These are phyloP conservation scores for Neofusicoccum sp. DNA, from an alignment of 2,329 filamentous ascomycete species.

Conservation along the genomic window DNA sequence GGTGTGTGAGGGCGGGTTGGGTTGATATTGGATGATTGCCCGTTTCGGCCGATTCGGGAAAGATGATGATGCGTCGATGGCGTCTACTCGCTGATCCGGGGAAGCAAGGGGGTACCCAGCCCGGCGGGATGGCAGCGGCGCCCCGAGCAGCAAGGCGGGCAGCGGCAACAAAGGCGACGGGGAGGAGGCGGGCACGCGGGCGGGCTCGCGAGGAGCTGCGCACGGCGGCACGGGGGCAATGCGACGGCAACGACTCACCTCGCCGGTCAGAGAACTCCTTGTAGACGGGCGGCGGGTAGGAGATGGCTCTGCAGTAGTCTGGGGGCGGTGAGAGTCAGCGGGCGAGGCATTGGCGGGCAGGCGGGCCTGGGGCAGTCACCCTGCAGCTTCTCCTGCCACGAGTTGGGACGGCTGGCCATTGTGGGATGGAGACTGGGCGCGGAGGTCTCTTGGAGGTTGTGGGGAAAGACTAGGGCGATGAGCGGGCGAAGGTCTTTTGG, in stretches of 20 bases:
- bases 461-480: constrained; percentile 8
- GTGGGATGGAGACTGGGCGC: background rate
- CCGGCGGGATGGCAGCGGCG: constrained; percentile 3
- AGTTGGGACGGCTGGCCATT: constrained; percentile 22
- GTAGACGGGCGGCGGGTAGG: constrained; percentile 33
- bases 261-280: constrained; percentile 42
- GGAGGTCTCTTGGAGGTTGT: constrained; percentile 3
- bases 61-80: constrained; percentile 18
- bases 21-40: constrained; percentile 21
- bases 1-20: background rate
- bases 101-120: constrained; percentile 21
- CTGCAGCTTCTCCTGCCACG: constrained; percentile 30
- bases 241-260: constrained; percentile 29
- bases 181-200: background rate
- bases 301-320: constrained; percentile 36
- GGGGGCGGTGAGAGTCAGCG: constrained; percentile 19
- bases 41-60: constrained; percentile 15
- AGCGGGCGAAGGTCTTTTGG: constrained; percentile 9
- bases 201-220: background rate
- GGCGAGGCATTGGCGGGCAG: background rate
- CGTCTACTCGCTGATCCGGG: constrained; percentile 18
- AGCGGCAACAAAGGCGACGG: constrained; percentile 4
- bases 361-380: constrained; percentile 26
- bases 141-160: constrained; percentile 5
- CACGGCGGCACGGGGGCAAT: background rate